Percentiles rank a stretch among this genome's conserved stretches.
Conservation (phyloP, 1,139 yeast species). For the Yamadazyma siamensis region DNA sequence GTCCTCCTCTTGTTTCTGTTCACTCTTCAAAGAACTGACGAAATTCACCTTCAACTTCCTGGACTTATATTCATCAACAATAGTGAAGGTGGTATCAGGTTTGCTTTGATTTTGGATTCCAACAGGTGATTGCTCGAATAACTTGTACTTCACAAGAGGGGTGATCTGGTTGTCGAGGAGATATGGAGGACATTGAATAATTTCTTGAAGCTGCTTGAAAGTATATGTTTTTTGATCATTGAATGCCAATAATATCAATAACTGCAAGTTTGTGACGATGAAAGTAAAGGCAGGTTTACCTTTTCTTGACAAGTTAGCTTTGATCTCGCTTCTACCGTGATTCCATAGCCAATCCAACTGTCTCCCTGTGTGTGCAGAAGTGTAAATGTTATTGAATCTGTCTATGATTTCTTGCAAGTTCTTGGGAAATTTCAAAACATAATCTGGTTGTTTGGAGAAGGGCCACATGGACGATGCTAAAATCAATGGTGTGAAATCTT, state of each 20-base stretch:
- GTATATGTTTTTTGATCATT: slow-evolving; percentile 63
- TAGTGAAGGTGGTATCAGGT: slow-evolving; percentile 60
- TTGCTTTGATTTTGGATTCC: slow-evolving; percentile 46
- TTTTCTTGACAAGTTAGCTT: slow-evolving; percentile 79
- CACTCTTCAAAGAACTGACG: slow-evolving; percentile 77
- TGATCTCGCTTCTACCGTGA: slow-evolving; percentile 87
- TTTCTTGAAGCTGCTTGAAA: slow-evolving; percentile 56
- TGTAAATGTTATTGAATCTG: slow-evolving; percentile 66
- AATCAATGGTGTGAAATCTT: slow-evolving; percentile 72
- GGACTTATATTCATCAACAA: slow-evolving; percentile 80
- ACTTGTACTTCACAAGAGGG: slow-evolving; percentile 76
- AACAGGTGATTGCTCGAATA: slow-evolving; percentile 63
- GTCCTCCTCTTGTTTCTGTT: slow-evolving; percentile 71
- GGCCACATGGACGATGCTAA: slow-evolving; percentile 95
- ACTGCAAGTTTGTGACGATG: slow-evolving; percentile 81
- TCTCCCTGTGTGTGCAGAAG: slow-evolving; percentile 79
- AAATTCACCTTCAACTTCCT: slow-evolving; percentile 84
- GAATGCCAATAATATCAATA: slow-evolving; percentile 78
- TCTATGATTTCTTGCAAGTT: slow-evolving; percentile 65
- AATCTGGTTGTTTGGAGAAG: slow-evolving; percentile 45
- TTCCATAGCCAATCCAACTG: slow-evolving; percentile 96
- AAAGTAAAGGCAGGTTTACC: slow-evolving; percentile 82
- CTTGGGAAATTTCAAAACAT: slow-evolving; percentile 39
- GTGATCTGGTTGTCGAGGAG: slow-evolving; percentile 70
- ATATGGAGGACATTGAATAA: slow-evolving; percentile 65